Evolutionary conservation across 2,329 filamentous ascomycete genomes (phyloP), one percentile per base, ranked within the genome.

Genomic region (Colletotrichum camelliae): DNA sequence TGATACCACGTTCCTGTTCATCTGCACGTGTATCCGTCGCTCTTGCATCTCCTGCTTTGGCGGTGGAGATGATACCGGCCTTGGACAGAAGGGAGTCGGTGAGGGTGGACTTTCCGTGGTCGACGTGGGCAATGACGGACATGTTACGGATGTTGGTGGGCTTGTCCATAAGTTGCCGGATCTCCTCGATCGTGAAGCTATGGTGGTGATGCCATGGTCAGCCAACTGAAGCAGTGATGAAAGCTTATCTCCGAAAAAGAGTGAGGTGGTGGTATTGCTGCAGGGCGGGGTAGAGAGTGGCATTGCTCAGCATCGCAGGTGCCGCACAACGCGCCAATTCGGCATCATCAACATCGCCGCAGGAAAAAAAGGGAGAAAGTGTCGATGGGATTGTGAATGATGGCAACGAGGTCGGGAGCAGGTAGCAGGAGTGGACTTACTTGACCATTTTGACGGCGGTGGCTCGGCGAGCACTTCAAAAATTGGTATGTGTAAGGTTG

Each of bases 71-170:
- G 86, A 99, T 99, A 96, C 97, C 97, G 85, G 96, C 96, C 91
- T 97, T 97, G 91, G 98, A 96, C 86, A 99, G 94, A 81, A 99
- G 95, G 84, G 97, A 98, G 90, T 99, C 97, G 93, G 96, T 98
- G 84, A 99, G 93, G 87, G 97, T 99, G 83, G 97, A 99, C 91
- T 99, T 99, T 91, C 97, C 97, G 93, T 99, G 97, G 90, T 99
- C 97, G 93, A 99, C 96, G 91, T 99, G 97, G 88, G 97, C 97
- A 95, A 98, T 98, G 88, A 99, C 97, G 91, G 96, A 98, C 96
- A 98, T 98, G 93, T 98, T 98, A 89, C 91, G 91, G 87, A 93
- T 91, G 87, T 94, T 93, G 86, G 87, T 90, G 82, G 94, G 93
- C 89, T 93, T 93, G 92, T 95, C 94, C 94, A 94, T 95, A 86